These are phyloP conservation scores for Leptographium flavum DNA, from an alignment of 2,329 filamentous ascomycete genomes.

Conservation along the genomic window DNA sequence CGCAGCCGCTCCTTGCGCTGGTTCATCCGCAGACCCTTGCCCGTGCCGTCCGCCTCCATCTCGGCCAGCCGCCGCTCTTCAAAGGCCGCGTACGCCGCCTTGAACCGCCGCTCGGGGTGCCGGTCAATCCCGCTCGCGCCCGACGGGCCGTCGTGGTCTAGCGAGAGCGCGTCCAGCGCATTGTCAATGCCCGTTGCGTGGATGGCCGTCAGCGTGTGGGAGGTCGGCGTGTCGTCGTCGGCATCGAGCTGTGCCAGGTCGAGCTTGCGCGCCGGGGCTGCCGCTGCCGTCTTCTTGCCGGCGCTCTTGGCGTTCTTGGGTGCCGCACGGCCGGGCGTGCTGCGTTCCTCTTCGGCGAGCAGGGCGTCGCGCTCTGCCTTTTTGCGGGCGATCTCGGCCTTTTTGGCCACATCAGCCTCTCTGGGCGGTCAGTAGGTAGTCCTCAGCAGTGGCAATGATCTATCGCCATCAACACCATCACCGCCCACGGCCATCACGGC, in stretches of 20 bases:
- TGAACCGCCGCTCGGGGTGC: constrained; percentile 77
- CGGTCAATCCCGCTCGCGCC: constrained; percentile 52
- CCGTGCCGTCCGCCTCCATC: constrained; percentile 67
- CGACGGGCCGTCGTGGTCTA: constrained; percentile 25
- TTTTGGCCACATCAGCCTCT: constrained; percentile 72
- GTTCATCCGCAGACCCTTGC: constrained; percentile 59
- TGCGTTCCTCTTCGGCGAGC: constrained; percentile 68
- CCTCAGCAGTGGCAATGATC: too few species aligned
- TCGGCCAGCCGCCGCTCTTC: constrained; percentile 71
- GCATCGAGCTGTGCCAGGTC: constrained; percentile 59
- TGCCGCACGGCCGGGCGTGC: constrained; percentile 37
- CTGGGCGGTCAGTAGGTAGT: constrained; percentile 31
- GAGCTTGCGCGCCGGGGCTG: constrained; percentile 41
- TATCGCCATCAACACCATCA: background rate
- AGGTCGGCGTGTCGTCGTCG: constrained; percentile 25
- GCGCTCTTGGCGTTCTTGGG: constrained; percentile 57
- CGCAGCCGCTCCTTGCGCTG: constrained; percentile 73
- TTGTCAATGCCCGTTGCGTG: constrained; percentile 87
- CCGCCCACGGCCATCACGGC: too few species aligned
- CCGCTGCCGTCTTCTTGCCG: constrained; percentile 41
- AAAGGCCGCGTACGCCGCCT: constrained; percentile 70
- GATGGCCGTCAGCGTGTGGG: constrained; percentile 37
- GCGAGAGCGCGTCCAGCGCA: constrained; percentile 69
- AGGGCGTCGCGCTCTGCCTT: constrained; percentile 86
- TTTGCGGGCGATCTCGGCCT: constrained; percentile 67